These are phyloP conservation scores for Phylloporus gajari DNA, from an alignment of 1,284 basidiomycete species.

Conservation along the genomic window DNA sequence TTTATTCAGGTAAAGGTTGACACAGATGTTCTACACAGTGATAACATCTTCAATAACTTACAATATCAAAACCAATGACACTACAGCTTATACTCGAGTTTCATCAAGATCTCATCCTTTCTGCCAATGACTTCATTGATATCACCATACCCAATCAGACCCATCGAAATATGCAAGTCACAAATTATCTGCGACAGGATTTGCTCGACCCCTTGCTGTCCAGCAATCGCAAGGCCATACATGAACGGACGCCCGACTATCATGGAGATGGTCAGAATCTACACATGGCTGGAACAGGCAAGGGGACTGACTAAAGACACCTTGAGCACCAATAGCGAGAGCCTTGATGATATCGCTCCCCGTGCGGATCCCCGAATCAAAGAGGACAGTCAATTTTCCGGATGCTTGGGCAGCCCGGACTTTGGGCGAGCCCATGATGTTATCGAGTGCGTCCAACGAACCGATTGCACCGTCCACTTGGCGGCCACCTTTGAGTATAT, in stretches of 20 bases:
- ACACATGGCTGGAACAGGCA: background rate
- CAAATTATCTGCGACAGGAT: background rate
- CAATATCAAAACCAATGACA: background rate
- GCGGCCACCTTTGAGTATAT: conserved; percentile 64
- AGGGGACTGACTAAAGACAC: conserved; percentile 45
- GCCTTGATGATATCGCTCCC: conserved; percentile 83
- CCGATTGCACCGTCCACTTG: conserved; percentile 85
- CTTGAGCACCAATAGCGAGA: conserved; percentile 74
- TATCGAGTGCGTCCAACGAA: conserved; percentile 73
- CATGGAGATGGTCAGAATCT: background rate
- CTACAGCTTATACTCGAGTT: conserved; percentile 4
- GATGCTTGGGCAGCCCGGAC: conserved; percentile 66
- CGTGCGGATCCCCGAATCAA: conserved; percentile 83
- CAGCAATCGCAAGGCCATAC: conserved; percentile 4
- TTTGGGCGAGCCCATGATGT: conserved; percentile 66
- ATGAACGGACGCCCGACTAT: conserved; percentile 5
- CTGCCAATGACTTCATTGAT: conserved; percentile 48
- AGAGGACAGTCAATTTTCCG: conserved; percentile 74
- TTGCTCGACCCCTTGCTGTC: conserved; percentile 1
- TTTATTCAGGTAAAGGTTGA: too few species aligned
- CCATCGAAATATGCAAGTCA: conserved; percentile 27
- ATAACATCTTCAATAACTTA: background rate
- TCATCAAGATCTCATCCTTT: conserved; percentile 3
- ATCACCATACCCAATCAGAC: conserved; percentile 57
- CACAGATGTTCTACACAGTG: too few species aligned